Base-by-base conservation (phyloP, 2,329 filamentous ascomycete genomes). In the Penicillium sp. region DNA sequence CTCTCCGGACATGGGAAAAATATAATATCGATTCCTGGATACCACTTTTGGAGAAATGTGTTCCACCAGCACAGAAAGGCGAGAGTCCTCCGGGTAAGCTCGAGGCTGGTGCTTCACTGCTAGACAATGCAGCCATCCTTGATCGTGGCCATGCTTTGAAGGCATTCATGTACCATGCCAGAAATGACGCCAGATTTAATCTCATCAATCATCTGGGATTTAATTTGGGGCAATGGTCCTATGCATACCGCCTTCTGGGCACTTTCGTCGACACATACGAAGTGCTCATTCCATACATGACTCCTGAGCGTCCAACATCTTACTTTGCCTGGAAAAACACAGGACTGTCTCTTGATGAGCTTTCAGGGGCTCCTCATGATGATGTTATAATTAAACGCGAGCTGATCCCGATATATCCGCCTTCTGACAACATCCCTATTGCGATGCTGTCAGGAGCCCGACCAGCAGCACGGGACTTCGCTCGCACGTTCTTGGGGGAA, bases 151-250 rank as follows among this genome's bases (percentile, higher is more conserved):
- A 72, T 52, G 63, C 67, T 35, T 57, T 79, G 55, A 62, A 72
- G 29, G 65, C 64, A 13, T 58, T 74, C 19, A 59, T 78, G 33
- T 67, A 55, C 45, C 57, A 69, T 52, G 72, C 73, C 11, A 70
- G 44, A 45, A 22, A 3, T 29, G 21, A n/a, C 2, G 41, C 26
- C 7, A 57, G 68, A 24, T 41, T 75, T 10, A 73, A 80, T 63
- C 63, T 79, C 33, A 58, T 80, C 39, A 63, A 65, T 11, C 71
- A 76, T 58, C 62, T 80, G 50, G 77, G 75, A 1, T 72, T 77
- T 44, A 63, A 68, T 19, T 61, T 73, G 56, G 68, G 72, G 26
- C 72, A 77, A 58, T 77, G 77, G 75, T 61, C 73, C 52, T 73
- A 71, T 16, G 77, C 77, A 27, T 61, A 77, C 52, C 66, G 69